Evolutionary conservation across 768 basidiomycete species (phyloP), one percentile per base, ranked within the genome.

Genomic region (Botryobasidium botryosum): DNA sequence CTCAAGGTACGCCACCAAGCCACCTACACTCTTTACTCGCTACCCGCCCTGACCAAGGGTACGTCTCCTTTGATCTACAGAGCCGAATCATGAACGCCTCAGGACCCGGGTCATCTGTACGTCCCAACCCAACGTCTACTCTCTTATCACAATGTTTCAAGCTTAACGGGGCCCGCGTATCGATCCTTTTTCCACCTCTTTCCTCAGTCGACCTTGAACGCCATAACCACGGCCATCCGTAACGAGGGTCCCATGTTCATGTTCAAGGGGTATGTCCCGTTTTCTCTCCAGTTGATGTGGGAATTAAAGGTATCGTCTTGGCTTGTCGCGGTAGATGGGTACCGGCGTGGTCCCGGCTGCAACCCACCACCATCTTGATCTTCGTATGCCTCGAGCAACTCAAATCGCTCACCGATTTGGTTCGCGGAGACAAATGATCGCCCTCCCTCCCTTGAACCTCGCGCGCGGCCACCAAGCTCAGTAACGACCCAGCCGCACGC

Each of bases 61-160:
- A 24, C 33, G 39, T 28, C 7, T 15, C 20, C 21, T n/a, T n/a
- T n/a, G 18, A n/a, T 27, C 24, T 43, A 20, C 56, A 75, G 71
- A 83, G 79, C 51, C 76, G 85, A 28, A 82, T 88, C 56, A 88
- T 88, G 85, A 86, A 81, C 53, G 83, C 85, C 0, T 78, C 79
- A 0, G 84, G 83, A 15, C 74, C 80, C 6, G 85, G 85, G 20
- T 80, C 79, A 1, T 74, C 66, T 39, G 79, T 81, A 56, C 45
- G 75, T 69, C 21, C 35, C 21, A 32, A 23, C 17, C 26, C 35
- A 18, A 5, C 29, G 25, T 51, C 13, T 35, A 17, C 8, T 38
- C 28, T 24, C 23, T 37, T 21, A 39, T 18, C 12, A 12, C 32
- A 33, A 33, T 18, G 10, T 6, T 12, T 7, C 10, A 37, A 7